Evolutionary conservation across 169 alveolate genomes (phyloP), one percentile per base, ranked within the genome.

Genomic region (Eimeria mitis): DNA sequence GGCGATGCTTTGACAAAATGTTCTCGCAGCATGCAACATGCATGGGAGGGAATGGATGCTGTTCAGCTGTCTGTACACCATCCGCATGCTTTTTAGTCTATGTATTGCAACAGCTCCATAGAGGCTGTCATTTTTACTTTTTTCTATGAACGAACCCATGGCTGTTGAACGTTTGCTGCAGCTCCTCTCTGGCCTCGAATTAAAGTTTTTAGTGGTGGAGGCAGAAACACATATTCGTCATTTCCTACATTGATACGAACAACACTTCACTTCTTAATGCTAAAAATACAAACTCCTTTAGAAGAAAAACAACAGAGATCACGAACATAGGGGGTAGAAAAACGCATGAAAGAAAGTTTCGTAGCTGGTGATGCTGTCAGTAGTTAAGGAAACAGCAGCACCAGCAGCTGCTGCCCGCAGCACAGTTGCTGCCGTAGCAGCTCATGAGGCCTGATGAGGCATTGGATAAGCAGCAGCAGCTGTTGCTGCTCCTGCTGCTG

Each of bases 401-500:
- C 4, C 78, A 5, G 49, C 78, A n/a, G 44, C 78, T 31, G 78
- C 78, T 31, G 78, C 78, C 23, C 28, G 6, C 23, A 14, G 49
- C 44, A 6, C 44, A 7, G 49, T 44, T 28, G 78, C 78, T 68
- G 78, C 11, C 7, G 44, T 1, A 1, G 78, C 44, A 28, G 49
- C 44, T 8, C 14, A 8, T 28, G 44, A 5, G 78, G 23, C 19
- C 44, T 16, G n/a, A n/a, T n/a, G n/a, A n/a, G n/a, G n/a, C n/a
- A n/a, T n/a, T n/a, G n/a, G n/a, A n/a, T n/a, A n/a, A n/a, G n/a
- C n/a, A n/a, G n/a, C 49, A 3, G 78, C 37, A 68, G 78, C 78
- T 31, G 78, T n/a, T 4, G 78, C 78, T 68, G 78, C 78, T 68
- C 44, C 78, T 9, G 78, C 78, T 68, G 78, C 44, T n/a, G 40